Percentiles rank a stretch among this genome's conserved stretches.
phyloP scores from a whole-genome alignment of 129 eudicot species.

The Chrysanthemum lavandulifolium region DNA sequence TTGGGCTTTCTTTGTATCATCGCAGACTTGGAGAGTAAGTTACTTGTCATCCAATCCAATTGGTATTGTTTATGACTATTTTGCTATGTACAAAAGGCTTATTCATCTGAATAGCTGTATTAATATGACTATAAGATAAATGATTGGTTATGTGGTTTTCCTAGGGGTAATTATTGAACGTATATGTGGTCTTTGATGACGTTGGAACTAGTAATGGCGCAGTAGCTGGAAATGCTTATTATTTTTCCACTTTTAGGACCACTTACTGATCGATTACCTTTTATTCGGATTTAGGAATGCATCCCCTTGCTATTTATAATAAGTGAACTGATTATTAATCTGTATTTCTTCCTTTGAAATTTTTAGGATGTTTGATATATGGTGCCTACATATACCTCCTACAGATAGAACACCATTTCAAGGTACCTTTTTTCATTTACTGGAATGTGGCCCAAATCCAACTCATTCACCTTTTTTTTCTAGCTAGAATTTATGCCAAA shows the following conservation, averaged over 20 bases:
- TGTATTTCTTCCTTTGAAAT: not conserved
- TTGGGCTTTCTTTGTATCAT: constrained; percentile 64
- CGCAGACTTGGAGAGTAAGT: constrained; percentile 66
- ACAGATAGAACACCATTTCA: constrained; percentile 65
- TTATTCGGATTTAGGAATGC: not conserved
- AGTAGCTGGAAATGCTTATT: too few relatives aligned
- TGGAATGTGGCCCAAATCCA: constrained; percentile 1
- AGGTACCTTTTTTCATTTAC: constrained; percentile 36
- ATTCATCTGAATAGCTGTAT: too few relatives aligned
- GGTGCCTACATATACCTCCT: constrained; percentile 82
- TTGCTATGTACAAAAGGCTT: too few relatives aligned
- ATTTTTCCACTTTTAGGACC: too few relatives aligned
- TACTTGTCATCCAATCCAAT: too few relatives aligned
- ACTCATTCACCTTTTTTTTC: not conserved
- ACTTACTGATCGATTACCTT: too few relatives aligned
- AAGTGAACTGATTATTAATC: constrained; percentile 4
- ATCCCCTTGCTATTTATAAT: not conserved
- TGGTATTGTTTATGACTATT: too few relatives aligned
- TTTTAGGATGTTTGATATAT: constrained; percentile 68
- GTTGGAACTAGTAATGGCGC: too few relatives aligned
- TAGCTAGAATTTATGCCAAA: not conserved
- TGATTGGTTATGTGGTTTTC: too few relatives aligned
- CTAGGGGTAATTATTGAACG: too few relatives aligned
- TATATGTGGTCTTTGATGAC: too few relatives aligned
- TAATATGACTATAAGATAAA: too few relatives aligned